Percentiles rank a stretch among this genome's conserved stretches.
Conservation (phyloP, 352 stramenopile species). For the Phytopythium aichiense region DNA sequence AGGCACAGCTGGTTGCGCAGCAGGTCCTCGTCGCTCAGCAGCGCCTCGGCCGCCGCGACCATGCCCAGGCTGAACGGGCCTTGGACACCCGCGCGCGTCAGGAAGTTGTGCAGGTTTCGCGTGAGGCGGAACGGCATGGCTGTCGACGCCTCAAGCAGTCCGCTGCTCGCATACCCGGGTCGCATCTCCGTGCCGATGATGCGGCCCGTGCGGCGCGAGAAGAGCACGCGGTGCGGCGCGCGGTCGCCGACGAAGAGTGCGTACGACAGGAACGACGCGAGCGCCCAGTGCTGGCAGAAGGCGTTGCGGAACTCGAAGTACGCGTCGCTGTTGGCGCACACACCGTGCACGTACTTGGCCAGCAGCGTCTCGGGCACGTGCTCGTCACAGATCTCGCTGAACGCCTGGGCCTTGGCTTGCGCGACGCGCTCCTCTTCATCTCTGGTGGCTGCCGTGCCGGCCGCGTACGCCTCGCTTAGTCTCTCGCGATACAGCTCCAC, state of each 20-base stretch:
- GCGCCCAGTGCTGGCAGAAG: slow-evolving; percentile 83
- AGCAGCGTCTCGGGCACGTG: slow-evolving; percentile 84
- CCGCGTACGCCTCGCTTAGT: slow-evolving; percentile 66
- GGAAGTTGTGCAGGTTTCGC: slow-evolving; percentile 86
- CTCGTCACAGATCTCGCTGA: slow-evolving; percentile 71
- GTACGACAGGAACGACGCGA: slow-evolving; percentile 86
- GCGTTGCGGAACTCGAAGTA: slow-evolving; percentile 86
- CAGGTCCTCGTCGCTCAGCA: slow-evolving; percentile 82
- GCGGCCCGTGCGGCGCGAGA: slow-evolving; percentile 71
- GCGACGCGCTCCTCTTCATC: slow-evolving; percentile 64
- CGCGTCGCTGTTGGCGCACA: slow-evolving; percentile 64
- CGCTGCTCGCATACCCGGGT: slow-evolving; percentile 79
- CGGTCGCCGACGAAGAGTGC: slow-evolving; percentile 82
- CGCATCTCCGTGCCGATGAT: slow-evolving; percentile 84
- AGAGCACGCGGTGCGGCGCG: slow-evolving; percentile 79
- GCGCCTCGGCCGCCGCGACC: slow-evolving; percentile 70
- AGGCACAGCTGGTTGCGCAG: slow-evolving; percentile 83
- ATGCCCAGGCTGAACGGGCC: slow-evolving; percentile 85
- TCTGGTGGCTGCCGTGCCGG: slow-evolving; percentile 27
- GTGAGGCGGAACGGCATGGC: slow-evolving; percentile 89
- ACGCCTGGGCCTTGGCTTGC: slow-evolving; percentile 61
- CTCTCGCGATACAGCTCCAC: slow-evolving; percentile 76
- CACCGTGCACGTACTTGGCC: slow-evolving; percentile 81
- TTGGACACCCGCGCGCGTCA: slow-evolving; percentile 80
- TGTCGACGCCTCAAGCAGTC: slow-evolving; percentile 73